phyloP scores from a whole-genome alignment of 1,284 basidiomycete genomes.

The Heterobasidion irregulare region DNA sequence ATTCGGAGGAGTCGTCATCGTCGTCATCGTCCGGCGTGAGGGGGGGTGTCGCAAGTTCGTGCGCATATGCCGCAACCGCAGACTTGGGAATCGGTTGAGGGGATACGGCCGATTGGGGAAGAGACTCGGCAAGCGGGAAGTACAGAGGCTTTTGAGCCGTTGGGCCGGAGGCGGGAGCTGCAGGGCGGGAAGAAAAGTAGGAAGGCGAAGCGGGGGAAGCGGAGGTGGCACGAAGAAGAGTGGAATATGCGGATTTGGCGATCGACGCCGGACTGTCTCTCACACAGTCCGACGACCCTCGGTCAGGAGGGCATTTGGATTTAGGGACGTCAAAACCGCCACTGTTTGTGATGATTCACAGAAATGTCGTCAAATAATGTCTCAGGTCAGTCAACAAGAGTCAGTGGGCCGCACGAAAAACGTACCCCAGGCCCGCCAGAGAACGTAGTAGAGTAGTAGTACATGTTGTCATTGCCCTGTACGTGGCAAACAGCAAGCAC shows the following conservation, averaged over 20 bases:
- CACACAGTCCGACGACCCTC: slow-evolving; percentile 90
- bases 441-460: slow-evolving; percentile 85
- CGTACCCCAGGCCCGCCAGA: slow-evolving; percentile 80
- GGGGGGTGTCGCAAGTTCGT: slow-evolving; percentile 45
- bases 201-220: background rate
- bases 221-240: background rate
- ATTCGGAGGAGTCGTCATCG: slow-evolving; percentile 20
- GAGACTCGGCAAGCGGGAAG: slow-evolving; percentile 20
- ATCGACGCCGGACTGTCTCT: slow-evolving; percentile 76
- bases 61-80: slow-evolving; percentile 1
- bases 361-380: background rate
- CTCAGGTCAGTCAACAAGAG: background rate
- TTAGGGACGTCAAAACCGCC: slow-evolving; percentile 87
- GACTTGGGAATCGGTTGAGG: slow-evolving; percentile 35
- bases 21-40: slow-evolving; percentile 47
- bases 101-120: slow-evolving; percentile 17
- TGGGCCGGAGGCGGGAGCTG: background rate
- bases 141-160: slow-evolving; percentile 16
- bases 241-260: slow-evolving; percentile 21
- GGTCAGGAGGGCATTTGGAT: slow-evolving; percentile 82
- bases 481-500: slow-evolving; percentile 79
- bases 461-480: slow-evolving; percentile 70
- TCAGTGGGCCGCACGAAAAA: slow-evolving; percentile 10
- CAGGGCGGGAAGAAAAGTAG: background rate
- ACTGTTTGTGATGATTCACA: slow-evolving; percentile 33